Conservation (phyloP, 208 protist genomes). For the Tritrichomonas foetus region DNA sequence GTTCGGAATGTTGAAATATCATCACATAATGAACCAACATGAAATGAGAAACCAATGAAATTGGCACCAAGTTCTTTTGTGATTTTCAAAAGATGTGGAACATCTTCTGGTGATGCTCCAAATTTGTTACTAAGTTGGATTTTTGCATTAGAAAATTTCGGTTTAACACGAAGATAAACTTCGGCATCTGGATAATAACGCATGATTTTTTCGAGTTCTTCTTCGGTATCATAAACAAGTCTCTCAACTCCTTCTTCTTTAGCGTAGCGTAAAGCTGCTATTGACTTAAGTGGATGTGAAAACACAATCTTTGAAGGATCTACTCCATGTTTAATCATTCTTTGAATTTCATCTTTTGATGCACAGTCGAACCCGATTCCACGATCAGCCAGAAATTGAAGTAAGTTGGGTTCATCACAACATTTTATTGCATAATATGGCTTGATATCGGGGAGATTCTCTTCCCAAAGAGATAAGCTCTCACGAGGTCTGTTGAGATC, state of each 20-base stretch:
- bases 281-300: slow-evolving; percentile 18
- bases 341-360: background rate
- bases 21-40: background rate
- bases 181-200: background rate
- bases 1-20: background rate
- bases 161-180: slow-evolving; percentile 26
- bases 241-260: background rate
- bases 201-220: background rate
- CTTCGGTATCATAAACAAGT: background rate
- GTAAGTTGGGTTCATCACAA: slow-evolving; percentile 27
- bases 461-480: background rate
- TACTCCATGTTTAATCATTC: background rate
- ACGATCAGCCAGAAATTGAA: background rate
- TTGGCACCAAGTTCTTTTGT: background rate
- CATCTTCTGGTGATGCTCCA: background rate
- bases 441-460: background rate
- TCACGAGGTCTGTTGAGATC: background rate
- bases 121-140: slow-evolving; percentile 34
- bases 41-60: slow-evolving; percentile 17
- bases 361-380: slow-evolving; percentile 19
- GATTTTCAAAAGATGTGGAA: background rate
- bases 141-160: slow-evolving; percentile 33
- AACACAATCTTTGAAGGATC: slow-evolving; percentile 10
- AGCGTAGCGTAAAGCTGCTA: background rate
- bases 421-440: background rate